phyloP scores from a whole-genome alignment of 2,329 filamentous ascomycete genomes.

The Monosporascus sp. region DNA sequence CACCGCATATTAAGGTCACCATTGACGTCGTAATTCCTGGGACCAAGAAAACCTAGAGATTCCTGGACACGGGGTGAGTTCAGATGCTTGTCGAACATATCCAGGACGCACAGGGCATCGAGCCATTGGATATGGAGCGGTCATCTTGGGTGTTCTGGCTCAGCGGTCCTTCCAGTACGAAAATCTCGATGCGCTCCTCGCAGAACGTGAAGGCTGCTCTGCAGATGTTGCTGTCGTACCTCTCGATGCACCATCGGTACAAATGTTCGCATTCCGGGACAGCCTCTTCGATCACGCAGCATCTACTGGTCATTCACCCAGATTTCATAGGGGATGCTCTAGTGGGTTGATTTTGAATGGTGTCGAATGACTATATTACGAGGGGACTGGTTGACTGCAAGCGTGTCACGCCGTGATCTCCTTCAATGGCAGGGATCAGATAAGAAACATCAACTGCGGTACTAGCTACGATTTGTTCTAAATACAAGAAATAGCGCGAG shows the following conservation, averaged over 20 bases:
- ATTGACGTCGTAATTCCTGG: constrained; percentile 3
- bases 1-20: constrained; percentile 5
- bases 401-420: no score
- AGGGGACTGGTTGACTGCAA: no score
- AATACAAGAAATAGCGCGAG: no score
- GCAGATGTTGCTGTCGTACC: constrained; percentile 8
- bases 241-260: constrained; percentile 5
- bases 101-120: constrained; percentile 7
- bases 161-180: not conserved
- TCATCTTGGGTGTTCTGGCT: constrained; percentile 3
- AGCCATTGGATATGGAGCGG: constrained; percentile 1
- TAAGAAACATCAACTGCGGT: no score
- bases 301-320: not conserved
- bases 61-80: no score
- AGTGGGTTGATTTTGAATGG: no score
- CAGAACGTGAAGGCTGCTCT: constrained; percentile 3
- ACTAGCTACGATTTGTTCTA: no score
- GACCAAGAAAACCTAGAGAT: constrained; percentile 1
- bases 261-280: constrained; percentile 6
- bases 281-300: constrained; percentile 3
- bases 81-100: constrained; percentile 2
- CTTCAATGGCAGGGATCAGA: no score
- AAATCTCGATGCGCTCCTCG: not conserved
- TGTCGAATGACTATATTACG: no score
- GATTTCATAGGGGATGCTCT: no score